Conservation (phyloP, 768 basidiomycete species). For the Russula sp. region DNA sequence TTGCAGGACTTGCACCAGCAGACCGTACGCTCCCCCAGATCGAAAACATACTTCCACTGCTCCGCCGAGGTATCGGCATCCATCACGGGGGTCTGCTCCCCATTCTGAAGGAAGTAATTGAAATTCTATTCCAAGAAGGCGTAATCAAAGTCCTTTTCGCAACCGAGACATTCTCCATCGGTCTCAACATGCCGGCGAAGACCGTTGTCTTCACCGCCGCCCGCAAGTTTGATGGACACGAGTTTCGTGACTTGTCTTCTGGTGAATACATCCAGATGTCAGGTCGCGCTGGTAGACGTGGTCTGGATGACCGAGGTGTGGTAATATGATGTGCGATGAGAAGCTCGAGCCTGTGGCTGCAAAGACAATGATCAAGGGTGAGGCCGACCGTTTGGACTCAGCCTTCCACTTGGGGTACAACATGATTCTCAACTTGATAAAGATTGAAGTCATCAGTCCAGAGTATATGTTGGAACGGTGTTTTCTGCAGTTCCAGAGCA, state of each 20-base stretch:
- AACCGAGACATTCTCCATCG: slow-evolving; percentile 97
- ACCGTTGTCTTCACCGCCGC: slow-evolving; percentile 97
- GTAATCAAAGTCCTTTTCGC: slow-evolving; percentile 98
- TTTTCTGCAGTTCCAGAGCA: slow-evolving; percentile 99
- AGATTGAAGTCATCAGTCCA: slow-evolving; percentile 97
- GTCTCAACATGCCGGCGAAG: slow-evolving; percentile 99
- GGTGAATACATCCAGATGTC: slow-evolving; percentile 99
- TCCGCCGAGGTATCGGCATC: slow-evolving; percentile 94
- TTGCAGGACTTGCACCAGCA: slow-evolving; percentile 80
- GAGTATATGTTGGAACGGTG: slow-evolving; percentile 97
- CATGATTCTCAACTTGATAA: slow-evolving; percentile 97
- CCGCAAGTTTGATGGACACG: slow-evolving; percentile 93
- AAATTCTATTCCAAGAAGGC: slow-evolving; percentile 97
- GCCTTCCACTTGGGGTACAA: slow-evolving; percentile 99
- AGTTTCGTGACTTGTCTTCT: slow-evolving; percentile 88
- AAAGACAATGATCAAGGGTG: slow-evolving; percentile 97
- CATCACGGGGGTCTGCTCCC: slow-evolving; percentile 98
- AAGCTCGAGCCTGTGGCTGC: slow-evolving; percentile 90
- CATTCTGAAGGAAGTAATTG: slow-evolving; percentile 97
- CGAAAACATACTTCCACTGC: slow-evolving; percentile 82
- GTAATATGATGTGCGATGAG: slow-evolving; percentile 99
- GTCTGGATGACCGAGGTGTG: slow-evolving; percentile 96
- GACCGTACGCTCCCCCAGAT: slow-evolving; percentile 94
- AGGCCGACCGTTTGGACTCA: slow-evolving; percentile 94
- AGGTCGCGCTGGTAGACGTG: slow-evolving; percentile 94